These are phyloP conservation scores for Ceratobasidium sp. DNA, from an alignment of 1,284 basidiomycete species.

Conservation along the genomic window DNA sequence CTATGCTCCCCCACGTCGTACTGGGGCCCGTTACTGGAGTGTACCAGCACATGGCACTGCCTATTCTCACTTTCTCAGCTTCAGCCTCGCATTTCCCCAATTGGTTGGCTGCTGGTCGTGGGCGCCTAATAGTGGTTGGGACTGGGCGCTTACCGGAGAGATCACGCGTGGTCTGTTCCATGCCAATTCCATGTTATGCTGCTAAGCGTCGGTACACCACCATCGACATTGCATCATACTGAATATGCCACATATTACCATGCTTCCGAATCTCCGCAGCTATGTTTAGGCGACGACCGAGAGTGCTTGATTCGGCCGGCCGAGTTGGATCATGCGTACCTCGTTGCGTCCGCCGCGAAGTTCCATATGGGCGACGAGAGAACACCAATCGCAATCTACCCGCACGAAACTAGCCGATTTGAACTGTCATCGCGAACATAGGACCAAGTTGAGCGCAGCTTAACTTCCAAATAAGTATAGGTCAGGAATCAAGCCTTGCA, in stretches of 20 bases:
- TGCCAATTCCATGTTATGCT: not conserved
- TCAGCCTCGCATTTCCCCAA: not conserved
- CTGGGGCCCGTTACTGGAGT: not conserved
- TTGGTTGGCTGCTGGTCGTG: no score
- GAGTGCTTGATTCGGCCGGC: not conserved
- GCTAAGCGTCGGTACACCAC: not conserved
- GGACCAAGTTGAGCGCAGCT: not conserved
- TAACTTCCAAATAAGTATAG: constrained; percentile 3
- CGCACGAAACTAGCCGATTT: not conserved
- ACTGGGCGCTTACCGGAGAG: no score
- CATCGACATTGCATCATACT: not conserved
- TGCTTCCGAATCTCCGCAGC: not conserved
- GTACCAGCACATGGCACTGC: not conserved
- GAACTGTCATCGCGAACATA: not conserved
- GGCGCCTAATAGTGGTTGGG: not conserved
- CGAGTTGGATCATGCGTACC: not conserved
- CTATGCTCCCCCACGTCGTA: constrained; percentile 5
- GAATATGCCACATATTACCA: no score
- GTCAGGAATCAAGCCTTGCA: not conserved
- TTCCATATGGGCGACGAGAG: not conserved
- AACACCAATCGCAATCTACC: no score
- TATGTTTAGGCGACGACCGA: not conserved
- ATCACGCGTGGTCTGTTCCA: not conserved
- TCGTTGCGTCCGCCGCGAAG: not conserved
- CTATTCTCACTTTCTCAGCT: not conserved